Conservation (phyloP, 805 yeast genomes). For the Priceomyces medius region DNA sequence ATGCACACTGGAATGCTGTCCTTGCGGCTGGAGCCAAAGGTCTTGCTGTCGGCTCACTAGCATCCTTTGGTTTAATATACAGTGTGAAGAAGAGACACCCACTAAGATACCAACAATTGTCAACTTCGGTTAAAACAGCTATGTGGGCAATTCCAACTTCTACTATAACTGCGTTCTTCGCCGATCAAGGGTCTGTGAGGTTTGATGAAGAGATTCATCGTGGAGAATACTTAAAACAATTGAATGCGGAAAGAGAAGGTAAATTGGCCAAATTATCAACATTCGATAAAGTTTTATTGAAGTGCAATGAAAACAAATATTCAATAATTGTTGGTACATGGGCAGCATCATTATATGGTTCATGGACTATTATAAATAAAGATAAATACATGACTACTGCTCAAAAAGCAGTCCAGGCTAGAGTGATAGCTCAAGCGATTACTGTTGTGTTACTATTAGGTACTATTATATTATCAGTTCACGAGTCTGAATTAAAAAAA, state of each 20-base stretch:
- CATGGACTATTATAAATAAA: slow-evolving; percentile 67
- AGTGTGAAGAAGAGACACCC: slow-evolving; percentile 35
- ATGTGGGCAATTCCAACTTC: slow-evolving; percentile 68
- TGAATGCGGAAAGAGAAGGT: slow-evolving; percentile 44
- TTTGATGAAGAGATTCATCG: slow-evolving; percentile 66
- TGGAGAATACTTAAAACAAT: slow-evolving; percentile 40
- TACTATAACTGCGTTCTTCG: slow-evolving; percentile 57
- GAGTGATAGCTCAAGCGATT: slow-evolving; percentile 84
- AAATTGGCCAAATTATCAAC: slow-evolving; percentile 52
- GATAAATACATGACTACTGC: slow-evolving; percentile 70
- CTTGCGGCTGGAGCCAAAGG: slow-evolving; percentile 64
- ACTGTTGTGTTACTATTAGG: slow-evolving; percentile 69
- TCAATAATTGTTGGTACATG: slow-evolving; percentile 68
- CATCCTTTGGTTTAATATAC: slow-evolving; percentile 57
- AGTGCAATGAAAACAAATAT: slow-evolving; percentile 57
- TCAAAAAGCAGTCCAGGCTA: slow-evolving; percentile 79
- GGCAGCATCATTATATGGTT: slow-evolving; percentile 78
- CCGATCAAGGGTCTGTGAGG: slow-evolving; percentile 66
- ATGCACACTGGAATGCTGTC: slow-evolving; percentile 61
- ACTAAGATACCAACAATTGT: slow-evolving; percentile 43
- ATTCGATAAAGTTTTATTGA: slow-evolving; percentile 49
- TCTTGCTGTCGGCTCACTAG: slow-evolving; percentile 50
- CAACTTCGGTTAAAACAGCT: slow-evolving; percentile 53
- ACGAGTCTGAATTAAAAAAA: slow-evolving; percentile 49
- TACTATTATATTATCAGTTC: slow-evolving; percentile 61